Conservation (phyloP, 2,329 filamentous ascomycete genomes). For the Anisogramma anomala region DNA sequence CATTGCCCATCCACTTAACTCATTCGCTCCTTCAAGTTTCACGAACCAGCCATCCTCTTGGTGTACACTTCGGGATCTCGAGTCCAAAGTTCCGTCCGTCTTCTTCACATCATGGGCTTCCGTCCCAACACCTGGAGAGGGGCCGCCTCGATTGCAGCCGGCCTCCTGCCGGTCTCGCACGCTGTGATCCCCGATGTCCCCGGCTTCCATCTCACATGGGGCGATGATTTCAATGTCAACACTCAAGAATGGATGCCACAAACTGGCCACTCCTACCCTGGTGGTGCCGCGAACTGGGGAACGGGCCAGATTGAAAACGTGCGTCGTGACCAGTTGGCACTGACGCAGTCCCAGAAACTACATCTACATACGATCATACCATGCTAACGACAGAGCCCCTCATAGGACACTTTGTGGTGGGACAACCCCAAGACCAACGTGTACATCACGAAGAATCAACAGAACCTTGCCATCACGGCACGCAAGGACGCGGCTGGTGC, state of each 20-base stretch:
- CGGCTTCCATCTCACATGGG: conserved; percentile 17
- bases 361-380: neutral
- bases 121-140: neutral
- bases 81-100: neutral
- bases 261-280: conserved; percentile 3
- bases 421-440: conserved; percentile 5
- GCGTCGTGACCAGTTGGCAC: neutral
- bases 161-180: conserved; percentile 1
- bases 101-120: conserved; percentile 1
- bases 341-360: too few relatives aligned
- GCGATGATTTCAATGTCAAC: conserved; percentile 24
- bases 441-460: too few relatives aligned
- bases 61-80: too few relatives aligned
- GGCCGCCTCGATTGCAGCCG: conserved; percentile 1
- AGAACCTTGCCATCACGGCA: conserved; percentile 4
- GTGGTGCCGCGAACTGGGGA: conserved; percentile 5
- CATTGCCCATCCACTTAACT: too few relatives aligned
- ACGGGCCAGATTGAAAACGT: conserved; percentile 3
- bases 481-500: conserved; percentile 6
- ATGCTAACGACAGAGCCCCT: neutral
- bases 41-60: too few relatives aligned
- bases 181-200: conserved; percentile 14
- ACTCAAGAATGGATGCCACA: conserved; percentile 2
- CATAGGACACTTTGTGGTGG: conserved; percentile 2
- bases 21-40: too few relatives aligned